Base-by-base conservation (phyloP, 2,329 filamentous ascomycete species). In the Colletotrichum costaricense region DNA sequence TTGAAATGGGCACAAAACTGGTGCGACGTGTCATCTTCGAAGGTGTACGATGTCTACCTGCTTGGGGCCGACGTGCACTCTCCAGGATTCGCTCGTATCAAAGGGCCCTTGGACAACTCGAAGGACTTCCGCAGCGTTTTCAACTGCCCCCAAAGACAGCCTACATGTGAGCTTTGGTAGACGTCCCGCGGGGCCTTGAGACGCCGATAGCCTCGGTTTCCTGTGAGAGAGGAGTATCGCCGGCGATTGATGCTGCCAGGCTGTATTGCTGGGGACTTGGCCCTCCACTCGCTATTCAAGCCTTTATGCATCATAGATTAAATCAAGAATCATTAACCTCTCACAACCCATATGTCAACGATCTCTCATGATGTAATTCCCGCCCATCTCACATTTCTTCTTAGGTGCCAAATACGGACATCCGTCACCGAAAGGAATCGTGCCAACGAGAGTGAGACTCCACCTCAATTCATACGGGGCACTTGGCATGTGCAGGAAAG, bases 161-260 rank as follows among this genome's bases (percentile, higher is more conserved):
- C 92, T 0, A 89, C 87, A 38, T 94, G 92, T 80, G 89, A 94
- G 81, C 82, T 94, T 70, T 94, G 92, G 92, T 94, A 73, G 62
- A 30, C 1, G 8, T 22, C 54, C 22, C 24, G 22, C 1, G 12
- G 26, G 19, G 8, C 2, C 19, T n/a, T 19, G 19, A 49, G 42
- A 49, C 8, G 7, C 4, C 42, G 42, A 49, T 49, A 11, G 42
- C 42, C 42, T 49, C 42, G 42, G 8, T 22, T 22, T n/a, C 19
- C 42, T 22, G 19, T 11, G 19, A 11, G 3, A 9, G 8, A 22
- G 19, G 42, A 49, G 42, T 22, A 49, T 49, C 42, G 42, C 19
- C 42, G 42, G 42, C 42, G 19, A n/a, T 49, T 22, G 42, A 49
- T n/a, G 42, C 8, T 49, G 42, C 42, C 19, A 1, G 42, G 42